A percentile compares a stretch with the other conserved stretches of the same genome.
Evolutionary conservation across 2,329 filamentous ascomycete species (phyloP).

Genomic region (Xylariaceae sp.): DNA sequence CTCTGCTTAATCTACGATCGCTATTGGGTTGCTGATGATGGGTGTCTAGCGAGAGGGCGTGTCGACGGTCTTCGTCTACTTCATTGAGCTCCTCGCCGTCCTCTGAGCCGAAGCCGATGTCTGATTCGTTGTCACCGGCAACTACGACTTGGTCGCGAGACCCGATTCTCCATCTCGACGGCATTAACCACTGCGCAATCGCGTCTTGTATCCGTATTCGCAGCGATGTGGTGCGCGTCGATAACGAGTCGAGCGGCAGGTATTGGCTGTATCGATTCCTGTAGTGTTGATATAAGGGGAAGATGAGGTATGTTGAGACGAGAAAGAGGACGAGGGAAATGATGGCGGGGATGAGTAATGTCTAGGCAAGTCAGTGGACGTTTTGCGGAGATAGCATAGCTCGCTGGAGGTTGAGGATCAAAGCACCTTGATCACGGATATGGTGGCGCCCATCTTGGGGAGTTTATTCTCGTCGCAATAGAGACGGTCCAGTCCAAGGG

Average conservation of each 20-base stretch:
- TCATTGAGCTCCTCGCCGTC: slow-evolving; percentile 68
- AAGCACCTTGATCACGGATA: slow-evolving; percentile 38
- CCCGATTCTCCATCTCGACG: slow-evolving; percentile 47
- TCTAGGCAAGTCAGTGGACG: slow-evolving; percentile 42
- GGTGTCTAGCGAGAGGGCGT: slow-evolving; percentile 37
- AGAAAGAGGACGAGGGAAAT: slow-evolving; percentile 69
- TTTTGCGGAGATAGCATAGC: background rate
- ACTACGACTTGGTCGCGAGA: slow-evolving; percentile 38
- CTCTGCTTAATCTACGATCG: slow-evolving; percentile 66
- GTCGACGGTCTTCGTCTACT: slow-evolving; percentile 48
- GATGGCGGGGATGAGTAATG: slow-evolving; percentile 64
- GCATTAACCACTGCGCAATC: slow-evolving; percentile 37
- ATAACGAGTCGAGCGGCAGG: slow-evolving; percentile 63
- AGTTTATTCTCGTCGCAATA: background rate
- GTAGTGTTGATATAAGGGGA: slow-evolving; percentile 68
- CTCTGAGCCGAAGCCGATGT: slow-evolving; percentile 56
- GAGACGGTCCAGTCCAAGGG: background rate
- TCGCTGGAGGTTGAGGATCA: background rate
- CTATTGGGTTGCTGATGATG: slow-evolving; percentile 42
- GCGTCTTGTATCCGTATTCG: slow-evolving; percentile 47
- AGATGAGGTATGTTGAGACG: slow-evolving; percentile 57
- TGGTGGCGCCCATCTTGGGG: slow-evolving; percentile 31
- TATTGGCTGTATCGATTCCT: slow-evolving; percentile 70
- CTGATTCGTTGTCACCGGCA: slow-evolving; percentile 36
- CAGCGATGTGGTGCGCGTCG: slow-evolving; percentile 52